phyloP scores from a whole-genome alignment of 371 early-diverging fungal species.

The Mucor indicus region DNA sequence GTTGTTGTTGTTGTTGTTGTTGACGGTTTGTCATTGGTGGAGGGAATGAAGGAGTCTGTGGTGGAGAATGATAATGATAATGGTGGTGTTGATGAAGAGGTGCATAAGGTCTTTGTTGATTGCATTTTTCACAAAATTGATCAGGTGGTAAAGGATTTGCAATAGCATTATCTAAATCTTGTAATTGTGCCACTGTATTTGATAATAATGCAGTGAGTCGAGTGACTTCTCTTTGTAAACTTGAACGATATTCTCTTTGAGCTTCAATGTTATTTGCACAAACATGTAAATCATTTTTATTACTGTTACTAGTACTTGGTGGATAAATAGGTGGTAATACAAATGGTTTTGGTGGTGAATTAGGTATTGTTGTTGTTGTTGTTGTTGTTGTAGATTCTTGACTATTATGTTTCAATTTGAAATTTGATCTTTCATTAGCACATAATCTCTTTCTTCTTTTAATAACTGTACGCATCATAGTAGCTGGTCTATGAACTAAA shows the following conservation, averaged over 20 bases:
- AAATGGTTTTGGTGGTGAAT: constrained; percentile 4
- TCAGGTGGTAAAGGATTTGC: constrained; percentile 14
- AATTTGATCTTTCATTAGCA: constrained; percentile 5
- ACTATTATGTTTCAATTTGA: not conserved
- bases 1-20: too few species aligned
- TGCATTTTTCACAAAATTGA: constrained; percentile 13
- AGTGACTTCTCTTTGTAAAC: constrained; percentile 55
- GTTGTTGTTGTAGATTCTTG: not conserved
- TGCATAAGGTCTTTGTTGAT: not conserved
- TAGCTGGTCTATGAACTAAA: constrained; percentile 52
- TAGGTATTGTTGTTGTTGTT: not conserved
- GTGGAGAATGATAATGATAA: not conserved
- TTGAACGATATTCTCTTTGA: constrained; percentile 49
- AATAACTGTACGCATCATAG: constrained; percentile 56
- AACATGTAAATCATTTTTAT: constrained; percentile 12
- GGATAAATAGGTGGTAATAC: constrained; percentile 21
- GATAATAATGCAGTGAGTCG: constrained; percentile 50
- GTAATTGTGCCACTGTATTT: constrained; percentile 48
- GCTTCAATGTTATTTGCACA: constrained; percentile 36
- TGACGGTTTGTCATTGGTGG: not conserved
- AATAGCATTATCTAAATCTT: constrained; percentile 48
- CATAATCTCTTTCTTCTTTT: constrained; percentile 47
- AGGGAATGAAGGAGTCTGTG: not conserved
- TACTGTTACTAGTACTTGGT: not conserved
- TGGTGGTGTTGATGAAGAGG: not conserved